These are phyloP conservation scores for Clitocybe nebularis DNA, from an alignment of 1,284 basidiomycete species.

Conservation along the genomic window DNA sequence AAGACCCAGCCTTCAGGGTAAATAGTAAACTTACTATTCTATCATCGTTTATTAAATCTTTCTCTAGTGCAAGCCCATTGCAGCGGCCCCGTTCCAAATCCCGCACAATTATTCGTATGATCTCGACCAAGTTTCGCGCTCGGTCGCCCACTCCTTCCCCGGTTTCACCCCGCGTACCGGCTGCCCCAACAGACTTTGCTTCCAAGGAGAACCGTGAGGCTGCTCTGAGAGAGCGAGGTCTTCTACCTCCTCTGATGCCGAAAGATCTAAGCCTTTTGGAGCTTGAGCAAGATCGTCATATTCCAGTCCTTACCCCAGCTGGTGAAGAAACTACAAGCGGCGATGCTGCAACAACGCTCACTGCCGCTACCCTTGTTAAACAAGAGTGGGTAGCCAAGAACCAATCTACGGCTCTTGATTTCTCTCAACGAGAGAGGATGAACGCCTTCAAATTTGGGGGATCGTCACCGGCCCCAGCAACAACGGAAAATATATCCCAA, in stretches of 20 bases:
- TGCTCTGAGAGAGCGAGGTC: slow-evolving; percentile 50
- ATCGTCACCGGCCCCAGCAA: background rate
- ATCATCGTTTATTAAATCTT: slow-evolving; percentile 5
- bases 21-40: background rate
- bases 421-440: slow-evolving; percentile 23
- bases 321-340: slow-evolving; percentile 12
- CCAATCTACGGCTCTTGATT: slow-evolving; percentile 20
- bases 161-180: slow-evolving; percentile 14
- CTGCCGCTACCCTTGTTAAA: slow-evolving; percentile 46
- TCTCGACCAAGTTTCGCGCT: slow-evolving; percentile 28
- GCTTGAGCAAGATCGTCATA: slow-evolving; percentile 36
- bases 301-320: slow-evolving; percentile 27
- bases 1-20: slow-evolving; percentile 8
- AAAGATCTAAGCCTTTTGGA: slow-evolving; percentile 48
- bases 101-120: slow-evolving; percentile 26
- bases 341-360: slow-evolving; percentile 17
- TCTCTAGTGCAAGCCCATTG: slow-evolving; percentile 12
- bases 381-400: slow-evolving; percentile 44
- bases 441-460: slow-evolving; percentile 30
- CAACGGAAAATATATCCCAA: background rate
- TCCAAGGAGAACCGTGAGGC: slow-evolving; percentile 41
- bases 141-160: slow-evolving; percentile 12
- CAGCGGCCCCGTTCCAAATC: slow-evolving; percentile 22
- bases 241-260: slow-evolving; percentile 41
- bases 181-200: slow-evolving; percentile 19